Evolutionary conservation across 208 protist species (phyloP), one percentile per base, ranked within the genome.

Genomic region (Leishmania tropica): DNA sequence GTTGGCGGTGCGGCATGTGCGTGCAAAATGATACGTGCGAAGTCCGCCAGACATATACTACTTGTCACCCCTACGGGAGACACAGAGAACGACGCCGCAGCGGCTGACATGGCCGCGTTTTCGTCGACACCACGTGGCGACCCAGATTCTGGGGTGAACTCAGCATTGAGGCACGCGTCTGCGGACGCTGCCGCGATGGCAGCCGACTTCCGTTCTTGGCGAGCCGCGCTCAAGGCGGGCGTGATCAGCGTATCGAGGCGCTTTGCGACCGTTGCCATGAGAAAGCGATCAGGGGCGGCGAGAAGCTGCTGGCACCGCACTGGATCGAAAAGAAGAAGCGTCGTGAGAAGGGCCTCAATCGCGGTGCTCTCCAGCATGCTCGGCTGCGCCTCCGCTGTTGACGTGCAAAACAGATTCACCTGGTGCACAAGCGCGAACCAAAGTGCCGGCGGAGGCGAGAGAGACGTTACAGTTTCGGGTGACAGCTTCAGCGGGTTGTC

Each of bases 341-440:
- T 67, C 0, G 85, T 89, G 47, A 89, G 76, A 47, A 89, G 54
- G n/a, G 84, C 78, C 40, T 86, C 84, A 1, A 68, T 53, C 31
- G 35, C 48, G 3, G 71, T 65, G 37, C 45, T 47, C 4, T 40
- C 56, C 42, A 75, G 40, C 11, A 75, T 19, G 40, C 67, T 71
- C 56, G 47, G 21, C 28, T 24, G 42, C 21, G 1, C 58, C 3
- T 37, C 42, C 45, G 24, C 21, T 11, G 48, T 31, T 6, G 45
- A 51, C 40, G 40, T n/a, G 67, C 67, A 70, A 37, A 54, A 70
- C 53, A 62, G 19, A 37, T 81, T 86, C 31, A 94, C 58, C 58
- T 93, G 83, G 60, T 93, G 83, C n/a, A 95, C 64, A 56, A 93
- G 78, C 17, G 92, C 88, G 72, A 92, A 86, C 68, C 93, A 87